Base-by-base conservation (phyloP, 768 basidiomycete genomes). In the Tricholoma sp. region DNA sequence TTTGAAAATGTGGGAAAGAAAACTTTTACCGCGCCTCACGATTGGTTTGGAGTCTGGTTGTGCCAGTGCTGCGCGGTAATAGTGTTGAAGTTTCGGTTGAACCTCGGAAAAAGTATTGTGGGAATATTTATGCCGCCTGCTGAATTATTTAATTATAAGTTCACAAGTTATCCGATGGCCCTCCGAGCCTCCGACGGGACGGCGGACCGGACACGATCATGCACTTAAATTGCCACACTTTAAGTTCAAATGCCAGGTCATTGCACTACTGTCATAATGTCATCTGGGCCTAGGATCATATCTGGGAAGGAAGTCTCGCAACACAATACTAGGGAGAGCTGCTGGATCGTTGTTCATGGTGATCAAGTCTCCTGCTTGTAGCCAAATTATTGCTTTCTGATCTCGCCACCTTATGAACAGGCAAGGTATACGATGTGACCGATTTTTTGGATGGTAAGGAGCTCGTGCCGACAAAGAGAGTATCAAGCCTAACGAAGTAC, bases 261-360 rank as follows among this genome's bases (percentile, higher is more conserved):
- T n/a, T n/a, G n/a, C 41, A 78, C 67, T 79, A 16, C 24, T 27
- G 49, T 35, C 27, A 50, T 21, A 22, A 54, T 56, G 54, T 34
- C 16, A 57, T 34, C 16, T 39, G 55, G 60, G 51, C 53, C 59
- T 32, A 66, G 56, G 12, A 57, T 59, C 21, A 69, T 82, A 37
- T 77, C 79, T 51, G 79, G 79, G 9, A 65, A 78, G 57, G 76
- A 80, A 57, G 81, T 86, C 29, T 80, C 83, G 5, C 57, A 74
- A 60, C 84, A 86, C 63, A 82, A 80, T 61, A 74, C 69, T 39
- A 72, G 85, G 19, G 80, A 87, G 55, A 83, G 80, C 60, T 87
- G 86, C 62, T 89, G 88, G 88, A 91, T 93, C 58, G 91, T 94
- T 57, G 87, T 94, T 0, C 89, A 93, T 62, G 88, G 89, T 86